Conservation (phyloP, 1,139 yeast species). For the Candida neerlandica region DNA sequence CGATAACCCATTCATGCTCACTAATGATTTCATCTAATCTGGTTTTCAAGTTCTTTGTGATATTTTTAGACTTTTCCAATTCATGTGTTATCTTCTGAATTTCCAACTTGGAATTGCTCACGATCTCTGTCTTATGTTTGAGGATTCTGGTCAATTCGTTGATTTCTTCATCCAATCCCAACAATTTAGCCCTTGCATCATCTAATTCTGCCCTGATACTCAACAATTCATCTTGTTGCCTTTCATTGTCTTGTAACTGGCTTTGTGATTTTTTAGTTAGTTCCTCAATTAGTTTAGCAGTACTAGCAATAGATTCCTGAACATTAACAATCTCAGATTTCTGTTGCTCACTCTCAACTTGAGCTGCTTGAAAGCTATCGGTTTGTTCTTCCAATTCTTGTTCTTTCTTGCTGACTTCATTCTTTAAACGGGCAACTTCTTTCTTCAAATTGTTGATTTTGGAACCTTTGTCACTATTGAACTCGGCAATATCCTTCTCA, state of each 20-base stretch:
- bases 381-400: slow-evolving; percentile 47
- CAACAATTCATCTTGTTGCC: slow-evolving; percentile 31
- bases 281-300: slow-evolving; percentile 39
- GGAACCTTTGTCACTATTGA: slow-evolving; percentile 74
- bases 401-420: slow-evolving; percentile 43
- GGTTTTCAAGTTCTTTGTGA: slow-evolving; percentile 41
- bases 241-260: slow-evolving; percentile 29
- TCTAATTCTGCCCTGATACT: slow-evolving; percentile 50
- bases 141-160: slow-evolving; percentile 60
- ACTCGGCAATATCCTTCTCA: slow-evolving; percentile 81
- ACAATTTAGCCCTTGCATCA: slow-evolving; percentile 61
- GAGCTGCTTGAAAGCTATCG: slow-evolving; percentile 61
- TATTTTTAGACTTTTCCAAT: slow-evolving; percentile 56
- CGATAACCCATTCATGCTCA: slow-evolving; percentile 75
- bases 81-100: slow-evolving; percentile 66
- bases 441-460: slow-evolving; percentile 70
- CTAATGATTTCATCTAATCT: slow-evolving; percentile 52
- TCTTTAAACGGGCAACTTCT: slow-evolving; percentile 50
- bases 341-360: slow-evolving; percentile 73
- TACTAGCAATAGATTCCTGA: slow-evolving; percentile 42
- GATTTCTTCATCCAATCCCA: slow-evolving; percentile 80
- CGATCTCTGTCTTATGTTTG: slow-evolving; percentile 51
- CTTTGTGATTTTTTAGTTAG: slow-evolving; percentile 34
- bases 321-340: slow-evolving; percentile 54
- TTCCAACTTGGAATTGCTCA: slow-evolving; percentile 55